These are phyloP conservation scores for Rauvolfia tetraphylla DNA, from an alignment of 257 asterid genomes.

Conservation along the genomic window DNA sequence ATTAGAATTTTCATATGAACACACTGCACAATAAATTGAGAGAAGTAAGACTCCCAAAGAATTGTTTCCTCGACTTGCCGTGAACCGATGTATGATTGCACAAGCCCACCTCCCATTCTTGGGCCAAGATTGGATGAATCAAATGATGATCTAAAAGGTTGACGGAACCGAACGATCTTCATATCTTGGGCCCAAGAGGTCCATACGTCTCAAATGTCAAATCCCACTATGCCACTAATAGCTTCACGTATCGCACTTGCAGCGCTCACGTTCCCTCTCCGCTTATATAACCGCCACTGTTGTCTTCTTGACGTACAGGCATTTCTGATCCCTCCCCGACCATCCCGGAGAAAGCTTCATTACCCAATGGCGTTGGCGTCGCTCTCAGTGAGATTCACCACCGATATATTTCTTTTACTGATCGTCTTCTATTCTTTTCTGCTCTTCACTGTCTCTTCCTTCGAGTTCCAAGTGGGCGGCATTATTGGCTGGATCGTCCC, in stretches of 20 bases:
- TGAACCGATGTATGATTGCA: too few relatives aligned
- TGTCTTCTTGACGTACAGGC: too few relatives aligned
- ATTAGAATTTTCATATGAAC: too few relatives aligned
- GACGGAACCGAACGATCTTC: too few relatives aligned
- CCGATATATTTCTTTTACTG: constrained; percentile 4
- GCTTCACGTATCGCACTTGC: constrained; percentile 1
- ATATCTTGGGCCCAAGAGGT: too few relatives aligned
- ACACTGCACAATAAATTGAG: too few relatives aligned
- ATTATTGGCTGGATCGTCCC: constrained; percentile 63
- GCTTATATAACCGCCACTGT: constrained; percentile 1
- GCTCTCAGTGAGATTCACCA: not conserved
- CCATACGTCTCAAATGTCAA: too few relatives aligned
- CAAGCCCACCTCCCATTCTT: too few relatives aligned
- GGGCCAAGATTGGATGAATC: too few relatives aligned
- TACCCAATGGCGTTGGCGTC: not conserved
- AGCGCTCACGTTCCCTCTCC: constrained; percentile 8
- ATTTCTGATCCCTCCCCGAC: not conserved
- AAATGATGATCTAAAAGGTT: too few relatives aligned
- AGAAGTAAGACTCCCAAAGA: too few relatives aligned
- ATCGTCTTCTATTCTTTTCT: constrained; percentile 13
- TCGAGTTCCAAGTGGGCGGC: constrained; percentile 57
- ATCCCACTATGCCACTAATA: not conserved
- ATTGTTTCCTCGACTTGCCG: too few relatives aligned
- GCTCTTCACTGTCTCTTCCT: constrained; percentile 17
- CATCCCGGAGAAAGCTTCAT: not conserved